phyloP scores from a whole-genome alignment of 2,329 filamentous ascomycete genomes.

The Fusarium sarcochroum region DNA sequence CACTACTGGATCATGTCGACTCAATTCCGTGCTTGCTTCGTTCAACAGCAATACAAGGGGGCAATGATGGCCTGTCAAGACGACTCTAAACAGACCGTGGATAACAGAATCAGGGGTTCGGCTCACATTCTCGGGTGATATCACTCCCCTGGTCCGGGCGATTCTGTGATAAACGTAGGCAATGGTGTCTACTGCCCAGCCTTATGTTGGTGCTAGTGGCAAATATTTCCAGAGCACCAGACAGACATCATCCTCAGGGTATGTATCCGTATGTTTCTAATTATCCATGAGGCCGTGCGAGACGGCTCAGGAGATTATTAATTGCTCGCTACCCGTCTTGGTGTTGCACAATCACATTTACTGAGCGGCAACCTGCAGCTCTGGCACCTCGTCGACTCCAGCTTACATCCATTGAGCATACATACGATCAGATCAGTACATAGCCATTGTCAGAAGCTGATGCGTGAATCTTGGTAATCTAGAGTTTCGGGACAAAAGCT shows the following conservation, averaged over 20 bases:
- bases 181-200: conserved; percentile 4
- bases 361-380: conserved; percentile 22
- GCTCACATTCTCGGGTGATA: conserved; percentile 1
- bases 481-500: background rate
- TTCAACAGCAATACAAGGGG: too few species aligned
- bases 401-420: background rate
- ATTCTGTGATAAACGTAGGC: background rate
- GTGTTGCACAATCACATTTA: conserved; percentile 22
- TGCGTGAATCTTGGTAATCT: background rate
- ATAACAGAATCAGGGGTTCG: conserved; percentile 10
- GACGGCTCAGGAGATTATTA: conserved; percentile 22
- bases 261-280: conserved; percentile 8
- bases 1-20: background rate
- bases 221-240: background rate
- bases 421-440: background rate
- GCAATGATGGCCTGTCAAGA: background rate
- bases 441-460: background rate
- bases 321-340: conserved; percentile 12
- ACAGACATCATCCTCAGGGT: conserved; percentile 14
- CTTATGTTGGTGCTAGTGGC: conserved; percentile 1
- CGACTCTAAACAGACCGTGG: background rate
- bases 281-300: conserved; percentile 14
- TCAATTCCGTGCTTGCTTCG: background rate
- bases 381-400: conserved; percentile 8
- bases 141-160: background rate